Base-by-base conservation (phyloP, 768 basidiomycete genomes). In the Rhizopogon vinicolor region DNA sequence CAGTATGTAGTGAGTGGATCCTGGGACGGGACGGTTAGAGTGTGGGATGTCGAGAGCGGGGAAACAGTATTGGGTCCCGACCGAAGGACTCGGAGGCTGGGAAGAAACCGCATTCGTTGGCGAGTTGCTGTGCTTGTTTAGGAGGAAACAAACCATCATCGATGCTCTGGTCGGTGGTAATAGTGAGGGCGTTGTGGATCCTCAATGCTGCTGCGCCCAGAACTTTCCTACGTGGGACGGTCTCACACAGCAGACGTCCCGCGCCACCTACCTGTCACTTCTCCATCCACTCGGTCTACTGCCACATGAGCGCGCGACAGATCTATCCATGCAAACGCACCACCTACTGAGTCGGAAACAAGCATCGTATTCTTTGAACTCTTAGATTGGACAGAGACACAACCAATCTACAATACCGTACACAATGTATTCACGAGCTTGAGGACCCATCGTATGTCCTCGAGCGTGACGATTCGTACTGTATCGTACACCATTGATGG, bases 81-180 rank as follows among this genome's bases (percentile, higher is more conserved):
- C n/a, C n/a, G n/a, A n/a, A n/a, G n/a, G n/a, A n/a, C n/a, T 25
- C 25, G 25, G 89, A 0, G 81, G 78, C 50, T 79, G 80, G 77
- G 80, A 83, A n/a, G 89, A 90, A 62, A 77, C 82, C n/a, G 72
- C 80, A 8, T 86, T 80, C 56, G 70, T 92, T 9, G 87, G 78
- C 0, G 76, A 85, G 63, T 70, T 89, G 3, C 74, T 91, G 8
- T 87, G 86, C 63, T 87, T 85, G 85, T 76, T 90, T 19, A 86
- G 81, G 0, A 71, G 74, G 53, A 72, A 72, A 54, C 68, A 65
- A 41, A 78, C 79, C 1, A 63, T 75, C 14, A 41, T 69, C n/a
- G 61, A 63, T 1, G 65, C 53, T 5, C 50, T 54, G 16, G 61
- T 12, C 13, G 52, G 41, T 37, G 61, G 60, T 29, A 62, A 60